A percentile compares a stretch with the other conserved stretches of the same genome.
Evolutionary conservation across 2,329 filamentous ascomycete genomes (phyloP).

Genomic region (Cryphonectria naterciae): DNA sequence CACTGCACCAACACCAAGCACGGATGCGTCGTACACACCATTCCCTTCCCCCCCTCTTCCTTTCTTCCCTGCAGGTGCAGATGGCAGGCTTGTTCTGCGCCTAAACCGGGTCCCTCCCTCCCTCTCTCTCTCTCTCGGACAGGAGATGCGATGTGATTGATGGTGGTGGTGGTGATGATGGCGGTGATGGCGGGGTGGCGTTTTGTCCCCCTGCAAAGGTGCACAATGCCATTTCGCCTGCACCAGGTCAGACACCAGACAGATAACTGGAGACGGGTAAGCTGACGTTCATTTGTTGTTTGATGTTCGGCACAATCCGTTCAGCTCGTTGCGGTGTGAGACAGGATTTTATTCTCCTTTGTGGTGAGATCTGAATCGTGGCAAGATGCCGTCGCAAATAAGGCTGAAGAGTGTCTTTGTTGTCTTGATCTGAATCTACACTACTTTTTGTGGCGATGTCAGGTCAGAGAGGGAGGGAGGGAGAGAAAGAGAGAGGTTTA

Average conservation of each 20-base stretch:
- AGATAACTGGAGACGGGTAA: not conserved
- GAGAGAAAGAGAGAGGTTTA: not conserved
- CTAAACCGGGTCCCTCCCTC: not conserved
- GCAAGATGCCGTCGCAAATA: not conserved
- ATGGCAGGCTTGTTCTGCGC: not conserved
- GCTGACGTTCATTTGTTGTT: not conserved
- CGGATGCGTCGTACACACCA: not conserved
- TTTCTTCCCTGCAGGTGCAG: not conserved
- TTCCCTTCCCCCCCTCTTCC: no score
- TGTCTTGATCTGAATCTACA: not conserved
- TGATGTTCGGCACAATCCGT: constrained; percentile 3
- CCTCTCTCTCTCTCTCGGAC: no score
- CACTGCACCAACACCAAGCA: not conserved
- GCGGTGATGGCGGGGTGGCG: not conserved
- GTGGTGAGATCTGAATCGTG: not conserved
- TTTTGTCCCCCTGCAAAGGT: not conserved
- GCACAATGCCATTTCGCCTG: not conserved
- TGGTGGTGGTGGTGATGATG: not conserved
- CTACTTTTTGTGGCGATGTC: not conserved
- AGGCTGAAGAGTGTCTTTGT: not conserved
- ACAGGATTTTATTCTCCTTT: constrained; percentile 1
- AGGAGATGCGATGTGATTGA: not conserved
- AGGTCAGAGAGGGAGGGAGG: not conserved
- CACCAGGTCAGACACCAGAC: not conserved
- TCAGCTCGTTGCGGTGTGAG: constrained; percentile 3